Evolutionary conservation across 2,329 filamentous ascomycete species (phyloP), one percentile per base, ranked within the genome.

Genomic region (Lachnellula arida): DNA sequence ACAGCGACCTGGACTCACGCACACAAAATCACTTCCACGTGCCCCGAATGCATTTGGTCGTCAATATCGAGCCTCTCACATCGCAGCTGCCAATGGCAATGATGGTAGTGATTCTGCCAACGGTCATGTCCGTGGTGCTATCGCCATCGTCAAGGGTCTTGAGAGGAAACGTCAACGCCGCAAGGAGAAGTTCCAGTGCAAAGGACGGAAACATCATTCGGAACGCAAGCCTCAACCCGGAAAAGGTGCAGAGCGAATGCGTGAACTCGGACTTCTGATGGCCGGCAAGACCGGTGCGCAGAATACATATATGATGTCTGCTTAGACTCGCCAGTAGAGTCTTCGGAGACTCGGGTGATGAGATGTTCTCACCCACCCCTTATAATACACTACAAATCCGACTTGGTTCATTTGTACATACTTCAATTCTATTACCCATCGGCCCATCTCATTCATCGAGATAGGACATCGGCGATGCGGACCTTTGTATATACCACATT

Each of bases 91-190:
- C 53, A 72, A 75, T 55, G 71, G 73, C 68, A 65, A 71, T 68
- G 67, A 55, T 68, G 68, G 65, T 64, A 58, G 55, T 59, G 60
- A 72, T 60, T 60, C 70, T 64, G 60, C 67, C 50, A 80, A 86
- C 50, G 75, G 84, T 43, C 91, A 94, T 61, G 82, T 90, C 9
- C 88, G 94, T 60, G 91, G 91, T n/a, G 92, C 94, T 37, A 95
- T 99, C 63, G 94, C 97, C 72, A 99, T 97, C 59, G 89, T 97
- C 73, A 96, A 96, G 72, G 94, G 94, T 8, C 81, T 99, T 1
- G 94, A 99, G 76, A 87, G 89, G 73, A 97, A 96, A 76, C 87
- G 92, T 25, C 89, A 94, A 75, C 86, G 94, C 62, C 88, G 94
- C 65, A 91, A 88, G 75, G 92, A 97, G 73, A 96, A 97, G 73